These are phyloP conservation scores for Pseudonitzschia delicatissima DNA, from an alignment of 108 stramenopile genomes.

Conservation along the genomic window DNA sequence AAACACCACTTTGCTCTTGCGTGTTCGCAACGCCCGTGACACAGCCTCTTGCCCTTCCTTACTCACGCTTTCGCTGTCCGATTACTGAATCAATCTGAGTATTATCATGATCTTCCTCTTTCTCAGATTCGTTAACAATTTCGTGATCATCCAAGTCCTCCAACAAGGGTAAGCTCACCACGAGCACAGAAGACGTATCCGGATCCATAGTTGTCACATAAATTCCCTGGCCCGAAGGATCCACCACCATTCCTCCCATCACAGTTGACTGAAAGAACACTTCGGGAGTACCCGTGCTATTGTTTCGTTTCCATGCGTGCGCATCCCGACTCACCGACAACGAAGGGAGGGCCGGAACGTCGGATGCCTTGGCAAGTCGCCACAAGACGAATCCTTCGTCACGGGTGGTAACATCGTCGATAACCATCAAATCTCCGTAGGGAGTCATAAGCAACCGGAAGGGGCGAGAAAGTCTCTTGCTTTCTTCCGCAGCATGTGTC, in stretches of 20 bases:
- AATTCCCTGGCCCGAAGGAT: slow-evolving; percentile 4
- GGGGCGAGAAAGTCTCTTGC: slow-evolving; percentile 37
- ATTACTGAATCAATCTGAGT: too few species aligned
- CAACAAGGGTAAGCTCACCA: slow-evolving; percentile 10
- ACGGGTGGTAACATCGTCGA: slow-evolving; percentile 15
- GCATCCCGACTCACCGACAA: slow-evolving; percentile 56
- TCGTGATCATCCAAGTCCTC: slow-evolving; percentile 1
- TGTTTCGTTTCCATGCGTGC: slow-evolving; percentile 49
- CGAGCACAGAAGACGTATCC: slow-evolving; percentile 1
- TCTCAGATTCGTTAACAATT: neutral
- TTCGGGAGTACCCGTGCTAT: slow-evolving; percentile 2
- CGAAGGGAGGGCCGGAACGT: slow-evolving; percentile 52
- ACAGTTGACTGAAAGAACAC: slow-evolving; percentile 7
- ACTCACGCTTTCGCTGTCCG: too few species aligned
- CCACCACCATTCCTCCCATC: slow-evolving; percentile 36
- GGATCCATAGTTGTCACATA: neutral
- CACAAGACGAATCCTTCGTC: slow-evolving; percentile 34
- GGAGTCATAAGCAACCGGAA: slow-evolving; percentile 55
- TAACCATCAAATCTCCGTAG: slow-evolving; percentile 70
- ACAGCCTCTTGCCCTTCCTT: neutral
- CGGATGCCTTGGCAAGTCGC: slow-evolving; percentile 44
- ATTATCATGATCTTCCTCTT: neutral
- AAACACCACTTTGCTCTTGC: slow-evolving; percentile 8
- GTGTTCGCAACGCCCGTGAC: neutral
- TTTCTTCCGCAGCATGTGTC: neutral